Evolutionary conservation across 2,329 filamentous ascomycete species (phyloP), one percentile per base, ranked within the genome.

Genomic region (Zymoseptoria tritici): DNA sequence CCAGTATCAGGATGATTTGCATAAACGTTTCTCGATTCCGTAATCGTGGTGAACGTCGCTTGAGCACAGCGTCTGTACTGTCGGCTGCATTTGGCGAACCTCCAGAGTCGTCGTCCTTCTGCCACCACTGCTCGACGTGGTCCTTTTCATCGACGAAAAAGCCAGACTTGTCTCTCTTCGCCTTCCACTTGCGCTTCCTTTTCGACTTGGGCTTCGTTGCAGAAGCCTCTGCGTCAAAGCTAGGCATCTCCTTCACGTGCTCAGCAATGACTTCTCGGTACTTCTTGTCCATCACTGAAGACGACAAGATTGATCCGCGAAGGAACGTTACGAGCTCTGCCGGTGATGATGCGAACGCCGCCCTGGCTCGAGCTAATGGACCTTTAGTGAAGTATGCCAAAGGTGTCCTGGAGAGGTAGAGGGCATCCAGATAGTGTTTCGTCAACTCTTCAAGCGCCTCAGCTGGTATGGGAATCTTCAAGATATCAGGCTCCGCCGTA

Each of bases 311-410:
- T 6, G 67, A 49, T 9, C 64, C 63, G 13, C 86, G 85, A n/a
- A 93, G 71, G 66, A 90, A 91, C 0, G 81, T 77, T 8, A 88
- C 79, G 19, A 92, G 76, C 55, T 90, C 83, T 22, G 77, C 75
- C 73, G 87, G 84, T 49, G 85, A 79, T 6, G 81, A 75, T 59
- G 86, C 83, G 63, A 90, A 90, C 13, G 85, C 83, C 53, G 86
- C 87, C 60, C 89, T 83, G 52, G 88, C 86, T 66, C 89, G 82
- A 52, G 89, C 90, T 20, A 94, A 77, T 1, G 90, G 88, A 0
- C 89, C 90, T 76, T 94, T 94, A 20, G 87, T 87, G 73, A 93
- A 92, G 73, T 92, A 94, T 60, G 89, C 89, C 59, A 93, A 76
- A 3, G 89, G 90, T 36, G 88, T 89, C 81, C 89, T 75, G 8